Conservation (phyloP, 805 yeast species). For the Metschnikowia similis region DNA sequence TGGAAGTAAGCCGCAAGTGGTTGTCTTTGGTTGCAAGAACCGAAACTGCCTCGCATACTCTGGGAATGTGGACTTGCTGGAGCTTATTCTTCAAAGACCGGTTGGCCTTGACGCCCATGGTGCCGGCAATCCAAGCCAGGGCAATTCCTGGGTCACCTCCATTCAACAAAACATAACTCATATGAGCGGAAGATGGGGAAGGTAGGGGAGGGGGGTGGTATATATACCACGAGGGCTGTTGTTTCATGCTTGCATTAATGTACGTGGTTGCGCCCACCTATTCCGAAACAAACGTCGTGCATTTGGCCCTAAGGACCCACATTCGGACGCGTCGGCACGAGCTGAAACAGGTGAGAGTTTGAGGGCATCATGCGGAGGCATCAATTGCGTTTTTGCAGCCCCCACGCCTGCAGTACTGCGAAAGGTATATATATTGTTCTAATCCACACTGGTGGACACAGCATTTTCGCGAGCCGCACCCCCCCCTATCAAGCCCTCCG, state of each 20-base stretch:
- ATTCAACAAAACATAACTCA: neutral
- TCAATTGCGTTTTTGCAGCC: conserved; percentile 2
- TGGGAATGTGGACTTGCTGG: conserved; percentile 38
- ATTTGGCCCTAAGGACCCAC: neutral
- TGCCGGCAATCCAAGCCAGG: conserved; percentile 38
- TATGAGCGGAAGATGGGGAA: neutral
- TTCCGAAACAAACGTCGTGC: neutral
- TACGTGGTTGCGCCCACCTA: neutral
- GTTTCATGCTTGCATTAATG: neutral
- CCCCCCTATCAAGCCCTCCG: neutral
- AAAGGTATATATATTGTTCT: neutral
- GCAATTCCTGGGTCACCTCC: conserved; percentile 12
- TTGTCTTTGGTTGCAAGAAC: conserved; percentile 17
- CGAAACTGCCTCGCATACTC: conserved; percentile 29
- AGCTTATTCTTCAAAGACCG: conserved; percentile 29
- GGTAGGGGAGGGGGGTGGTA: neutral
- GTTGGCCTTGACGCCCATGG: conserved; percentile 33
- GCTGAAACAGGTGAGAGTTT: neutral
- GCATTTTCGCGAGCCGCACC: conserved; percentile 1
- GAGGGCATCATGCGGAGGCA: neutral
- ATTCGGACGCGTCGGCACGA: neutral
- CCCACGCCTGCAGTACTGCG: neutral
- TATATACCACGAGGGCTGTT: neutral
- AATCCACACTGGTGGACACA: neutral
- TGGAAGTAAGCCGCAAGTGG: conserved; percentile 34